Percentiles rank a stretch among this genome's conserved stretches.
These are phyloP conservation scores for Stellera chamaejasme DNA, from an alignment of 345 rosid genomes.

Conservation along the genomic window DNA sequence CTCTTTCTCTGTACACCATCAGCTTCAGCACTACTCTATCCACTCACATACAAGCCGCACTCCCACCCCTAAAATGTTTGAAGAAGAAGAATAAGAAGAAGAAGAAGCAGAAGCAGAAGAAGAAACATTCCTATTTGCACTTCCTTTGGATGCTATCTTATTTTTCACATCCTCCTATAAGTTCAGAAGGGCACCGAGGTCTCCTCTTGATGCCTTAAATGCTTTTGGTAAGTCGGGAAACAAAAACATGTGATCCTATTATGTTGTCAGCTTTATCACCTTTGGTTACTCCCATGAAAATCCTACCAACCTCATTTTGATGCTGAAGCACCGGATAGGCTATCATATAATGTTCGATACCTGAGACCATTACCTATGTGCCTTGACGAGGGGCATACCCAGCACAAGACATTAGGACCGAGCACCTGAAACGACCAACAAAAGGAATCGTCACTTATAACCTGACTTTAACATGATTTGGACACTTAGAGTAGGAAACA, in stretches of 20 bases:
- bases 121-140: too few relatives aligned
- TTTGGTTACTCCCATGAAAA: constrained; percentile 10
- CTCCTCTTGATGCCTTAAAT: background rate
- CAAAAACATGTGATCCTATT: background rate
- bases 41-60: too few relatives aligned
- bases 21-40: too few relatives aligned
- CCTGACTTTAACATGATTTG: too few relatives aligned
- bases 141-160: too few relatives aligned
- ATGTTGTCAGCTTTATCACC: background rate
- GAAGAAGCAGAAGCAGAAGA: too few relatives aligned
- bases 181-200: too few relatives aligned
- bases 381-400: constrained; percentile 64
- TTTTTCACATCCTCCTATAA: too few relatives aligned
- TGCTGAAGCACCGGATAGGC: constrained; percentile 18
- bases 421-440: constrained; percentile 44
- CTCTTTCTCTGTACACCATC: too few relatives aligned
- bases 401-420: constrained; percentile 65
- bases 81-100: too few relatives aligned
- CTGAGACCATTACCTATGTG: constrained; percentile 73
- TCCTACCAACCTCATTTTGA: constrained; percentile 18
- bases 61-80: too few relatives aligned
- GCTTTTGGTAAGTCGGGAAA: background rate
- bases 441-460: background rate
- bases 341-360: constrained; percentile 57
- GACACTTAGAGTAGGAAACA: too few relatives aligned